A percentile compares a stretch with the other conserved stretches of the same genome.
Conservation (phyloP, 164 flowering plant species). For the Magnolia kwangsiensis region DNA sequence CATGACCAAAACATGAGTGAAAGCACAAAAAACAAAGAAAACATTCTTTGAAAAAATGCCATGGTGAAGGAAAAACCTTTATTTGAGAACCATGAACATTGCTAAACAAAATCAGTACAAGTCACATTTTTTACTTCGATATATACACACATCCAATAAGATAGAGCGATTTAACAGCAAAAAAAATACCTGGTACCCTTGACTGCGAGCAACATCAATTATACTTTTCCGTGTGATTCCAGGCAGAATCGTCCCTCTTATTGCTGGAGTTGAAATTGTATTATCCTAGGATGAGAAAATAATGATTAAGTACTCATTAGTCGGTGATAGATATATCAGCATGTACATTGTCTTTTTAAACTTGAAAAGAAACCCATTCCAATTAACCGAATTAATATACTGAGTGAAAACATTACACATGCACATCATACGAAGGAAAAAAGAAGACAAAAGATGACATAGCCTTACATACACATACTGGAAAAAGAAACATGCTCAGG, state of each 20-base stretch:
- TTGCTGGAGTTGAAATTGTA: conserved; percentile 72
- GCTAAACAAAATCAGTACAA: too few species aligned
- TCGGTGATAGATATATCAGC: not conserved
- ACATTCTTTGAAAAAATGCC: too few species aligned
- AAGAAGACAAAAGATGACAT: not conserved
- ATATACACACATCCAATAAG: not conserved
- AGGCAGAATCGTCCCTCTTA: conserved; percentile 89
- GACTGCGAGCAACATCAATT: conserved; percentile 80
- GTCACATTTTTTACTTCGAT: too few species aligned
- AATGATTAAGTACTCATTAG: not conserved
- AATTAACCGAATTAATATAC: not conserved
- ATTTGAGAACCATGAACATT: too few species aligned
- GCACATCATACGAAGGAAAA: not conserved
- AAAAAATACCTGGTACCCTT: conserved; percentile 68
- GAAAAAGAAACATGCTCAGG: not conserved
- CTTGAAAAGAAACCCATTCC: not conserved
- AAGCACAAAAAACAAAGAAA: too few species aligned
- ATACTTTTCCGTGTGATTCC: conserved; percentile 96
- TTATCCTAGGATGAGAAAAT: conserved; percentile 39
- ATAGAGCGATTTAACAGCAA: not conserved
- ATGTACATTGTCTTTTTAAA: not conserved
- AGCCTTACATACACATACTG: not conserved
- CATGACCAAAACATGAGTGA: too few species aligned
- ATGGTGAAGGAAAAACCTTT: too few species aligned
- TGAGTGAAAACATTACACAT: not conserved